A percentile compares a stretch with the other conserved stretches of the same genome.
These are phyloP conservation scores for Ganoderma leucocontextum DNA, from an alignment of 1,284 basidiomycete genomes.

Conservation along the genomic window DNA sequence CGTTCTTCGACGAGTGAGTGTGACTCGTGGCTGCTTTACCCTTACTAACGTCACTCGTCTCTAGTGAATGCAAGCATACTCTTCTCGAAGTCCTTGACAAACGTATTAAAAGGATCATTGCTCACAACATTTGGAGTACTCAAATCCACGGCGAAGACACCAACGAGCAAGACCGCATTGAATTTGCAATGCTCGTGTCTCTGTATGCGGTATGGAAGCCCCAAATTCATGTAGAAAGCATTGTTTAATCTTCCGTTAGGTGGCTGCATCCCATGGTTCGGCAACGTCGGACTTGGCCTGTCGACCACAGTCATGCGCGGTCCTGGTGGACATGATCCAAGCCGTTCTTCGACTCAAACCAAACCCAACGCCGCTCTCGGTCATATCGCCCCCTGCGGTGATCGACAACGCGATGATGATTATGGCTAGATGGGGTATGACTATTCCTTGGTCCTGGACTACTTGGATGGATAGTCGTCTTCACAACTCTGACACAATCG, in stretches of 20 bases:
- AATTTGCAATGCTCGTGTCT: constrained; percentile 60
- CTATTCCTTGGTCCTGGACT: constrained; percentile 70
- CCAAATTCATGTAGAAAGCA: neutral
- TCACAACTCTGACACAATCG: constrained; percentile 56
- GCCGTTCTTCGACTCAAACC: constrained; percentile 45
- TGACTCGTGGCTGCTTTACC: too few species aligned
- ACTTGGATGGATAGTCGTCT: constrained; percentile 63
- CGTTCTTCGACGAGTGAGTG: neutral
- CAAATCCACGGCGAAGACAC: neutral
- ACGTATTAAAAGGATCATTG: constrained; percentile 7
- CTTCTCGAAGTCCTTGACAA: constrained; percentile 14
- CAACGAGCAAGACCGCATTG: constrained; percentile 47
- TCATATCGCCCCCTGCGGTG: constrained; percentile 36
- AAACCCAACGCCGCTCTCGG: constrained; percentile 24
- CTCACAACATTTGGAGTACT: neutral
- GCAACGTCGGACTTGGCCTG: constrained; percentile 33
- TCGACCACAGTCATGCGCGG: constrained; percentile 56
- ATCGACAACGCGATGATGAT: constrained; percentile 56
- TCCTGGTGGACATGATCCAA: constrained; percentile 55
- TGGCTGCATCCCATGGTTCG: neutral
- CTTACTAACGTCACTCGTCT: neutral
- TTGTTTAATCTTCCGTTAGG: neutral
- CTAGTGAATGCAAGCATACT: neutral
- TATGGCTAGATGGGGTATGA: constrained; percentile 59
- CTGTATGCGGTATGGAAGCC: constrained; percentile 57